Percentiles rank a stretch among this genome's conserved stretches.
Evolutionary conservation across 2,329 filamentous ascomycete species (phyloP).

Genomic region (Ceratocystis smalleyi): DNA sequence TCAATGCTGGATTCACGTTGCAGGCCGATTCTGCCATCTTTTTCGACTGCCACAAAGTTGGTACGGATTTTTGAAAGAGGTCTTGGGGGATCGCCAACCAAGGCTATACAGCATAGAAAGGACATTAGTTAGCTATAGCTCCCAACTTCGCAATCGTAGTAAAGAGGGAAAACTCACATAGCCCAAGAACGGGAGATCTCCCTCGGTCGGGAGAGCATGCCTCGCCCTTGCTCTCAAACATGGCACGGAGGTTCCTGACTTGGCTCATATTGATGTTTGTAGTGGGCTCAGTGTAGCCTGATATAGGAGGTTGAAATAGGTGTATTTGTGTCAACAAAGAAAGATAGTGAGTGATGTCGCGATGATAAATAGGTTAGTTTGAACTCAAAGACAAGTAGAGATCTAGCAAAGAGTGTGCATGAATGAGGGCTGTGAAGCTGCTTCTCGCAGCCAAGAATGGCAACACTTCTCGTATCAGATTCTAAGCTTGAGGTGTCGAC

Average conservation of each 20-base stretch:
- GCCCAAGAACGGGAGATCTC: constrained; percentile 43
- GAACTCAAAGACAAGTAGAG: neutral
- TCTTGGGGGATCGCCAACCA: constrained; percentile 34
- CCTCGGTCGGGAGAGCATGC: constrained; percentile 46
- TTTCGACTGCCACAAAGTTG: constrained; percentile 59
- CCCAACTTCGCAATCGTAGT: constrained; percentile 19
- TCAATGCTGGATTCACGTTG: constrained; percentile 31
- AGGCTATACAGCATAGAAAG: constrained; percentile 14
- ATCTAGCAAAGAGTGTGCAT: neutral
- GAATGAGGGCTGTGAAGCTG: neutral
- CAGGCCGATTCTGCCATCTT: constrained; percentile 42
- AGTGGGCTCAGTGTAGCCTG: neutral
- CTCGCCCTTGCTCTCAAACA: constrained; percentile 59
- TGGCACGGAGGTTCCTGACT: constrained; percentile 61
- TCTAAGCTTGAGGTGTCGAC: neutral
- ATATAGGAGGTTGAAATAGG: neutral
- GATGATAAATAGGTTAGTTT: neutral
- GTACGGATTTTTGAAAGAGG: constrained; percentile 62
- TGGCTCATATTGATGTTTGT: constrained; percentile 41
- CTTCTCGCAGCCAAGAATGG: neutral
- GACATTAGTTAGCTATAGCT: neutral
- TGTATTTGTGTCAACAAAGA: neutral
- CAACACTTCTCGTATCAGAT: neutral
- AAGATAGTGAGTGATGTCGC: neutral
- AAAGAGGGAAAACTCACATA: constrained; percentile 24